These are phyloP conservation scores for Apiospora marii DNA, from an alignment of 2,329 filamentous ascomycete genomes.

Conservation along the genomic window DNA sequence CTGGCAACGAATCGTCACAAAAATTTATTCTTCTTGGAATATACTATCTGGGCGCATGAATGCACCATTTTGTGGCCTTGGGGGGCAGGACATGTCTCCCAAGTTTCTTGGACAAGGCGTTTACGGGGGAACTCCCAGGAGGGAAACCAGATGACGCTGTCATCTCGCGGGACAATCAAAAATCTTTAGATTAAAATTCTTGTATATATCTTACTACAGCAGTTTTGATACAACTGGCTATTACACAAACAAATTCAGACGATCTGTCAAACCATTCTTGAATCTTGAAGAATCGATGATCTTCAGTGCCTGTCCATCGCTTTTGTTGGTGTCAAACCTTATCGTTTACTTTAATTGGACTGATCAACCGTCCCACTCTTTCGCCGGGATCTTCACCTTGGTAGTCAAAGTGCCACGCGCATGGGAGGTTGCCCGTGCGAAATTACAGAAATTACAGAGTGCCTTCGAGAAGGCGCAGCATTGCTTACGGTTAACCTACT, in stretches of 20 bases:
- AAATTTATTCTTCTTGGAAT: conserved; percentile 4
- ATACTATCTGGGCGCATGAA: background rate
- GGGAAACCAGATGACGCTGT: background rate
- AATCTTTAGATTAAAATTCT: conserved; percentile 4
- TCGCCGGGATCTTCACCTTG: background rate
- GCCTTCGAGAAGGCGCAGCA: conserved; percentile 9
- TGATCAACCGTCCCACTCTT: conserved; percentile 2
- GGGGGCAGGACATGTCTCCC: background rate
- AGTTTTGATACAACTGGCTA: background rate
- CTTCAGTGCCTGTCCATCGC: background rate
- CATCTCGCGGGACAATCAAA: conserved; percentile 13
- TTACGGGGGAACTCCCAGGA: background rate
- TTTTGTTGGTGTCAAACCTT: background rate
- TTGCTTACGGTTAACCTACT: background rate
- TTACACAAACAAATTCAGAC: conserved; percentile 14
- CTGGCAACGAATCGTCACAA: background rate
- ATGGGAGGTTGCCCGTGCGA: background rate
- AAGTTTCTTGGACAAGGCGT: conserved; percentile 8
- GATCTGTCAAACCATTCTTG: background rate
- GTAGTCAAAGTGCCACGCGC: background rate
- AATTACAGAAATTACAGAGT: conserved; percentile 16
- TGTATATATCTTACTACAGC: conserved; percentile 8
- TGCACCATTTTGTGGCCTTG: background rate
- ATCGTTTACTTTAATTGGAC: background rate
- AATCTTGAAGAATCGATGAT: background rate